Evolutionary conservation across 495 filamentous ascomycete genomes (phyloP), one percentile per base, ranked within the genome.

Genomic region (Penicillium mononematosum): DNA sequence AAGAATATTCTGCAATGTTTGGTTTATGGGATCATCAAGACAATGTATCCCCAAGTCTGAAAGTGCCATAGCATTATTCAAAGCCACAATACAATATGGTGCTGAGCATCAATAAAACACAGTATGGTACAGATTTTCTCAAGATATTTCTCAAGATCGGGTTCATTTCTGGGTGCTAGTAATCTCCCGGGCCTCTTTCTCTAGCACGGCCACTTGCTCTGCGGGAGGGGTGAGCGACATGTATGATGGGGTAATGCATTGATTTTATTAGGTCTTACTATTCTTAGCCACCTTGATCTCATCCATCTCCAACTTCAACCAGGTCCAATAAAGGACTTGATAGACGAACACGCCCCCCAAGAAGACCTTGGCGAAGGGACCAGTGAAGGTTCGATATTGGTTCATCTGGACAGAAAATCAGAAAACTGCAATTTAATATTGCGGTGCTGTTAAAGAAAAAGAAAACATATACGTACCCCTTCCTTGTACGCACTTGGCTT

Each of bases 311-410:
- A 98, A 76, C 73, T 89, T 94, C 71, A 84, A 56, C 94, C 93
- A 98, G 20, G 77, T 73, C 82, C 83, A 95, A 72, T 96, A 96
- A 24, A 84, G 71, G 10, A 90, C 64, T 70, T 98, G 94, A 74
- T 96, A 98, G 0, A 88, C 90, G 70, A 96, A 88, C 22, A 96
- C 77, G 14, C 91, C 89, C 49, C 91, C 85, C 9, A 97, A 80
- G 64, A 96, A 87, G 56, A 88, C 87, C 73, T 96, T 98, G 38
- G 81, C 81, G 55, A 98, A 82, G 12, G 94, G 92, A 7, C 88
- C 79, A 25, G 82, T 79, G 70, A 95, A 96, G 52, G 81, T 81
- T 59, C 83, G 86, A 75, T 94, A 98, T 69, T 93, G 92, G 2
- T 76, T 72, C 45, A 85, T 68, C 88, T 96, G 34, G 29, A 25